Evolutionary conservation across 1,284 basidiomycete species (phyloP).

Genomic region (Flammula alnicola): DNA sequence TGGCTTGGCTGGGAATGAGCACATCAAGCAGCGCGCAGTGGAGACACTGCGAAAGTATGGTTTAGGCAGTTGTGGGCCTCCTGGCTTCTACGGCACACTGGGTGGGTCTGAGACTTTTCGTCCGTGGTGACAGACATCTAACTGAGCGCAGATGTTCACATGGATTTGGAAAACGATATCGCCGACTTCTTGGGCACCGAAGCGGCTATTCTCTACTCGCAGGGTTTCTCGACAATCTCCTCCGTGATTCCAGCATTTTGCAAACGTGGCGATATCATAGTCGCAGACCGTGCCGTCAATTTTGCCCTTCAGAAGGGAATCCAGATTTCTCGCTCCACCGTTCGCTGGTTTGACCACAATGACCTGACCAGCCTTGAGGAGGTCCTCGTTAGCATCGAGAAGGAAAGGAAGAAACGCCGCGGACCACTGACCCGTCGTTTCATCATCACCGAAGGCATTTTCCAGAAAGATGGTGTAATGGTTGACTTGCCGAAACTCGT

Average conservation of each 20-base stretch:
- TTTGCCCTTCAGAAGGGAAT: constrained; percentile 98
- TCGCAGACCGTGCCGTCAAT: constrained; percentile 94
- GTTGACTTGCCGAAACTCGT: constrained; percentile 90
- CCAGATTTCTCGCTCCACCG: constrained; percentile 91
- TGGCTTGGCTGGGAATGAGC: constrained; percentile 87
- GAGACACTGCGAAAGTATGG: constrained; percentile 92
- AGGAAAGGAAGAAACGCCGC: constrained; percentile 85
- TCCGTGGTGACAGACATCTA: background rate
- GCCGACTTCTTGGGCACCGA: constrained; percentile 92
- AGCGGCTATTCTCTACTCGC: constrained; percentile 91
- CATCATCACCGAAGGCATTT: constrained; percentile 97
- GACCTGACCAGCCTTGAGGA: constrained; percentile 91
- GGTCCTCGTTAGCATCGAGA: constrained; percentile 82
- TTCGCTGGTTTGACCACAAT: constrained; percentile 97
- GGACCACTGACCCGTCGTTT: constrained; percentile 88
- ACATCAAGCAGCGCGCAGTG: constrained; percentile 86
- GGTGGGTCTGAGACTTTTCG: constrained; percentile 48
- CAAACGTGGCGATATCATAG: constrained; percentile 97
- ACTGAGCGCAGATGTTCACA: constrained; percentile 79
- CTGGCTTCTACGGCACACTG: constrained; percentile 97
- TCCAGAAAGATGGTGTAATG: constrained; percentile 94
- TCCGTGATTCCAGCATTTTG: constrained; percentile 98
- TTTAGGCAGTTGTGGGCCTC: constrained; percentile 94
- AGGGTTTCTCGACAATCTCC: constrained; percentile 90
- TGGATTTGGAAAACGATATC: constrained; percentile 87